phyloP scores from a whole-genome alignment of 306 rosid genomes.

The Abrus precatorius region DNA sequence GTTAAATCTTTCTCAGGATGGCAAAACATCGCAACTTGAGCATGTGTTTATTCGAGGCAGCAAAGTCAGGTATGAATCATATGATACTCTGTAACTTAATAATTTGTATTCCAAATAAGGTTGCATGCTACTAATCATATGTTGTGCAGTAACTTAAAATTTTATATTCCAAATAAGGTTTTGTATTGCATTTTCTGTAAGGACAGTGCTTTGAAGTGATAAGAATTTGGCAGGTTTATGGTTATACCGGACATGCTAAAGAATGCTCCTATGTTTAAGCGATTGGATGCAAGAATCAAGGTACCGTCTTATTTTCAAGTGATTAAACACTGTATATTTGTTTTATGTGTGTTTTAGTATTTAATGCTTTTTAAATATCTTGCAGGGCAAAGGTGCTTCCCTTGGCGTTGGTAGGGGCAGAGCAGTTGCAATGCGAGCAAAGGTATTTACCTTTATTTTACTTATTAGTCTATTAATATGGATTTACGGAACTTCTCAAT shows the following conservation, averaged over 20 bases:
- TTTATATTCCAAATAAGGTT: slow-evolving; percentile 16
- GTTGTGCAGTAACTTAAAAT: slow-evolving; percentile 1
- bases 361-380: slow-evolving; percentile 44
- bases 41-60: slow-evolving; percentile 98
- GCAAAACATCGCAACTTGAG: slow-evolving; percentile 94
- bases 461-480: background rate
- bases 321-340: slow-evolving; percentile 5
- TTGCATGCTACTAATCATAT: slow-evolving; percentile 12
- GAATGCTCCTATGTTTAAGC: slow-evolving; percentile 99
- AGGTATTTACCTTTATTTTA: slow-evolving; percentile 54
- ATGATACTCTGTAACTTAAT: slow-evolving; percentile 9
- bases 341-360: slow-evolving; percentile 15
- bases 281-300: slow-evolving; percentile 97
- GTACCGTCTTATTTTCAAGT: slow-evolving; percentile 49
- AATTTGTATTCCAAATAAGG: slow-evolving; percentile 15
- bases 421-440: slow-evolving; percentile 98
- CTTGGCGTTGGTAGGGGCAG: slow-evolving; percentile 99
- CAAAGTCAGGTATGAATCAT: slow-evolving; percentile 86
- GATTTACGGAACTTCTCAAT: background rate
- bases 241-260: slow-evolving; percentile 98
- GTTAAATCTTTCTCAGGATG: slow-evolving; percentile 67
- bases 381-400: slow-evolving; percentile 99
- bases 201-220: slow-evolving; percentile 23
- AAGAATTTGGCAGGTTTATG: slow-evolving; percentile 75
- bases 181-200: slow-evolving; percentile 5